Percentiles rank a stretch among this genome's conserved stretches.
These are phyloP conservation scores for Zymoseptoria brevis DNA, from an alignment of 2,329 filamentous ascomycete species.

Conservation along the genomic window DNA sequence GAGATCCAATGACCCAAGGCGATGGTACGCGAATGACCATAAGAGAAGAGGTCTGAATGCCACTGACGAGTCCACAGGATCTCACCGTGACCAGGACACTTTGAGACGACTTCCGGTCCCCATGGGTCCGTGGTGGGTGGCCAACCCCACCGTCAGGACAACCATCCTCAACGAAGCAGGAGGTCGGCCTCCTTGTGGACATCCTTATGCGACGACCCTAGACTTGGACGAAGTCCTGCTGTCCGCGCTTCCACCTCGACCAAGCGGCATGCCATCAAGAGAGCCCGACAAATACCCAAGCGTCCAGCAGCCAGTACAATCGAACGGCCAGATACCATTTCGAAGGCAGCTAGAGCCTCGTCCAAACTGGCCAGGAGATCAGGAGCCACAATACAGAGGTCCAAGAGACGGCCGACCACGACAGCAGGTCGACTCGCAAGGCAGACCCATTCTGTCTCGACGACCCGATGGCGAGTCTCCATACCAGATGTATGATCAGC, in stretches of 20 bases:
- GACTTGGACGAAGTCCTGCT: neutral
- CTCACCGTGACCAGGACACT: neutral
- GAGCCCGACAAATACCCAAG: too few species aligned
- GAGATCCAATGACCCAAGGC: neutral
- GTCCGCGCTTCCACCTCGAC: neutral
- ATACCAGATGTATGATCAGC: neutral
- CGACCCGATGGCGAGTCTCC: too few species aligned
- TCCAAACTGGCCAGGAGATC: neutral
- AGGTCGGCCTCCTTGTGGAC: neutral
- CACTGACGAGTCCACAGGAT: neutral
- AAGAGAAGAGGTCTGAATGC: neutral
- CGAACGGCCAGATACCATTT: neutral
- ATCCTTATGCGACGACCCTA: neutral
- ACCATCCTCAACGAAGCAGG: neutral
- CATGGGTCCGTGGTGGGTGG: neutral
- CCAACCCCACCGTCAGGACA: neutral
- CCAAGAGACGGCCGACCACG: neutral
- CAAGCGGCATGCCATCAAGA: neutral
- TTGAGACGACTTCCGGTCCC: neutral
- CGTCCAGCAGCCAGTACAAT: neutral
- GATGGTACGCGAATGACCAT: neutral
- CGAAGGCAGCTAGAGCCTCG: neutral
- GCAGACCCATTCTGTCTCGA: neutral
- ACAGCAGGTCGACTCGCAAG: neutral
- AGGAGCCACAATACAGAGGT: neutral